A percentile compares a stretch with the other conserved stretches of the same genome.
phyloP scores from a whole-genome alignment of 257 asterid genomes.

The Scutellaria baicalensis region DNA sequence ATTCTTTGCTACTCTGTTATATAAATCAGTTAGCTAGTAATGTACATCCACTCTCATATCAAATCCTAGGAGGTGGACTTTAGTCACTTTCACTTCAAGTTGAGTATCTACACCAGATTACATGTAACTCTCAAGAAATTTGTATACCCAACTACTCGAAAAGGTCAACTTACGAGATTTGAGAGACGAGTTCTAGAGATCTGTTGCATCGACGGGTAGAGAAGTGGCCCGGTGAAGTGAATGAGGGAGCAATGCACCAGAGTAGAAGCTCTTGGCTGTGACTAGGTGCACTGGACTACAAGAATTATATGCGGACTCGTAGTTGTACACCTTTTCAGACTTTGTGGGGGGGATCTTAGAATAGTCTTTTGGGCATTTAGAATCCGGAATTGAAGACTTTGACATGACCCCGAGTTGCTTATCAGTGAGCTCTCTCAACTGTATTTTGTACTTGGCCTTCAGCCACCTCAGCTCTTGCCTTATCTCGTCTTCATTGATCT shows the following conservation, averaged over 20 bases:
- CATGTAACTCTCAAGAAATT: constrained; percentile 5
- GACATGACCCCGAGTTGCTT: constrained; percentile 27
- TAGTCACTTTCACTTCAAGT: constrained; percentile 18
- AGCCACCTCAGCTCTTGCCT: constrained; percentile 58
- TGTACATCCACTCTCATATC: constrained; percentile 22
- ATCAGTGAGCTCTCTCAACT: constrained; percentile 45
- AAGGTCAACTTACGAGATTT: not conserved
- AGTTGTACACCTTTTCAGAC: constrained; percentile 19
- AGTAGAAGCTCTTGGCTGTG: constrained; percentile 46
- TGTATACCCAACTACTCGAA: not conserved
- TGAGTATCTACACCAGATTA: constrained; percentile 23
- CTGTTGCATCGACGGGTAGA: constrained; percentile 65
- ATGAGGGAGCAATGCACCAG: constrained; percentile 36
- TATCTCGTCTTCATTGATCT: constrained; percentile 36
- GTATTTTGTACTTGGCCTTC: constrained; percentile 58
- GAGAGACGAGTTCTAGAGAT: constrained; percentile 21
- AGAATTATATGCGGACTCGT: constrained; percentile 31
- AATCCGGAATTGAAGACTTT: constrained; percentile 11
- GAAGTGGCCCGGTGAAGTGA: constrained; percentile 58
- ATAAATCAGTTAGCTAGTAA: constrained; percentile 15
- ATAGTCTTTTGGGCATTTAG: not conserved
- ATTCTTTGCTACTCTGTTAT: constrained; percentile 6
- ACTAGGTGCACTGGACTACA: constrained; percentile 52
- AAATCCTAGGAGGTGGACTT: not conserved
- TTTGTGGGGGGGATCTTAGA: constrained; percentile 4